Base-by-base conservation (phyloP, 768 basidiomycete genomes). In the Pleurotus platypus region DNA sequence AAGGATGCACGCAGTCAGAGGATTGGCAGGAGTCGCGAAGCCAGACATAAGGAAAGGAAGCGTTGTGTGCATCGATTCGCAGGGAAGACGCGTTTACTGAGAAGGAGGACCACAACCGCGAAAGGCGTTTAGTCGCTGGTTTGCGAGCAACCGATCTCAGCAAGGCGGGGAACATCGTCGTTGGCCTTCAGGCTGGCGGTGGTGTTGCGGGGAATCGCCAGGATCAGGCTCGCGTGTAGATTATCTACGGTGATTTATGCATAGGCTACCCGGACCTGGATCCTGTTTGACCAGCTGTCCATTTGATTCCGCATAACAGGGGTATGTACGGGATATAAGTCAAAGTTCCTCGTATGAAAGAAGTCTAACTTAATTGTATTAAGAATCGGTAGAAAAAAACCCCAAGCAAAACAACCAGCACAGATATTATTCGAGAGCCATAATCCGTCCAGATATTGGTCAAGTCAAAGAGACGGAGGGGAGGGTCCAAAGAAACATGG, bases 1-100 rank as follows among this genome's bases (percentile, higher is more conserved):
- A 81, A 0, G 90, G 86, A 62, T 97, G 90, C 7, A 95, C 69
- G 61, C 89, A 94, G 2, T 72, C 63, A 0, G 82, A 71, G 42
- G 89, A 92, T 57, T 81, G 83, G 62, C 94, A 97, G 0, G 89
- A 81, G 64, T 98, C 94, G 20, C 94, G 85, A 8, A 98, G 80
- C 86, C 92, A 94, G 55, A 84, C 70, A 64, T 81, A 86, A 0
- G 89, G 80, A 61, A 91, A 84, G 8, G 70, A 66, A 24, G 76
- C 62, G 16, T 73, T 71, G 9, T 85, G 67, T 0, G 74, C 65
- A 57, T 76, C 70, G 46, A 82, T 62, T 0, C 70, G 72, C 26
- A 78, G 57, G 2, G 66, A 64, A 4, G 64, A 63, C 38, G 71
- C 63, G 26, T 63, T 56, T 8, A 62, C 53, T 0, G 67, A 61